Conservation (phyloP, 768 basidiomycete species). For the Xanthoconium stramineum region DNA sequence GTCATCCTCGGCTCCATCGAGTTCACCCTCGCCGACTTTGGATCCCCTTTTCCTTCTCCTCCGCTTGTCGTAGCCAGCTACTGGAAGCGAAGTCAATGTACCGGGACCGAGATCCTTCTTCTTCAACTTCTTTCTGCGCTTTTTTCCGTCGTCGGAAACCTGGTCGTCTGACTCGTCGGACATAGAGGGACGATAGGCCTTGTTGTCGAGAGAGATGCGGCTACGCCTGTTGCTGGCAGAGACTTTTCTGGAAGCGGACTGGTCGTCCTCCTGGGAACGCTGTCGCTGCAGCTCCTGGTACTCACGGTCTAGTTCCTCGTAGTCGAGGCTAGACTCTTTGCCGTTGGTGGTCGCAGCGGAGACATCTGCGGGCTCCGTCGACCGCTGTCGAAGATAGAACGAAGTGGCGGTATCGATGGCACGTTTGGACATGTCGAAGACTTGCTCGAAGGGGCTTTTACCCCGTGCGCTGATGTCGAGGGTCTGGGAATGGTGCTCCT, state of each 20-base stretch:
- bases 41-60: slow-evolving; percentile 49
- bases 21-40: slow-evolving; percentile 39
- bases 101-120: slow-evolving; percentile 53
- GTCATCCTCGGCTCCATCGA: slow-evolving; percentile 46
- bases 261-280: slow-evolving; percentile 19
- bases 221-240: slow-evolving; percentile 44
- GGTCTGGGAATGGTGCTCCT: slow-evolving; percentile 37
- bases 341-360: slow-evolving; percentile 38
- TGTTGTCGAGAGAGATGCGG: slow-evolving; percentile 75
- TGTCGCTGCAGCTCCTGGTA: slow-evolving; percentile 40
- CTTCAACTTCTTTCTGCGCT: slow-evolving; percentile 48
- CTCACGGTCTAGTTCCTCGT: slow-evolving; percentile 71
- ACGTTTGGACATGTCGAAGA: slow-evolving; percentile 53
- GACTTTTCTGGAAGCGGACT: slow-evolving; percentile 32
- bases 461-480: slow-evolving; percentile 44
- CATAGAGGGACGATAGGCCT: slow-evolving; percentile 68
- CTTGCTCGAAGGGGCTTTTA: slow-evolving; percentile 67
- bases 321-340: slow-evolving; percentile 65
- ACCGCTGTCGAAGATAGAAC: slow-evolving; percentile 63
- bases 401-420: slow-evolving; percentile 50
- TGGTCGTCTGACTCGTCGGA: slow-evolving; percentile 68
- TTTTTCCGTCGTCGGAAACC: slow-evolving; percentile 49
- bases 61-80: slow-evolving; percentile 61
- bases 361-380: slow-evolving; percentile 50
- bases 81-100: slow-evolving; percentile 63